phyloP scores from a whole-genome alignment of 768 basidiomycete genomes.

The Nevesoporus exiguus region DNA sequence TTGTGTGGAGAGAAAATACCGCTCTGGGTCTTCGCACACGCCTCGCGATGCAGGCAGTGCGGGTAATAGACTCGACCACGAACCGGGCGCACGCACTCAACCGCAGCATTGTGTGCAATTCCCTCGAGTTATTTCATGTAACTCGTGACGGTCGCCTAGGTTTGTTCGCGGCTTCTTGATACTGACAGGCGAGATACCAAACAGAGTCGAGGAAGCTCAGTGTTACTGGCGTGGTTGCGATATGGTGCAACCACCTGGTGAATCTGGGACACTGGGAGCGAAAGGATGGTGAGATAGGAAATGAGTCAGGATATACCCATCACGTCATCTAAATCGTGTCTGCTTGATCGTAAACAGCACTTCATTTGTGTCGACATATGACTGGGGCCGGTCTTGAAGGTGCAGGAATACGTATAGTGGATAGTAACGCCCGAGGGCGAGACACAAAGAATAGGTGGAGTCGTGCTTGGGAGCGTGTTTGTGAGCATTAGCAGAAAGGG shows the following conservation, averaged over 20 bases:
- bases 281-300: constrained; percentile 60
- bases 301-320: constrained; percentile 26
- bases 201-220: constrained; percentile 24
- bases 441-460: no score
- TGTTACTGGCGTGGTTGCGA: constrained; percentile 21
- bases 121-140: constrained; percentile 57
- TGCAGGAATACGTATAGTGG: no score
- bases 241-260: constrained; percentile 15
- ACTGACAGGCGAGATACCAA: constrained; percentile 44
- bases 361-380: no score
- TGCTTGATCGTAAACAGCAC: no score
- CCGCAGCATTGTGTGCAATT: constrained; percentile 15
- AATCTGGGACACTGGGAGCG: constrained; percentile 46
- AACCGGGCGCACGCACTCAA: no score
- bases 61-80: constrained; percentile 14
- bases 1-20: constrained; percentile 20
- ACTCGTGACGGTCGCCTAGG: constrained; percentile 60
- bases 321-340: constrained; percentile 15
- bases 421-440: no score
- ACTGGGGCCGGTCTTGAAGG: no score
- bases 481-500: no score
- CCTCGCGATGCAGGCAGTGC: constrained; percentile 7
- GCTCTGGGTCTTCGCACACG: constrained; percentile 1
- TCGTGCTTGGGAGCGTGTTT: no score
- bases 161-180: constrained; percentile 49